phyloP scores from a whole-genome alignment of 176 grass and related monocot species.

The Carex myosuroides region DNA sequence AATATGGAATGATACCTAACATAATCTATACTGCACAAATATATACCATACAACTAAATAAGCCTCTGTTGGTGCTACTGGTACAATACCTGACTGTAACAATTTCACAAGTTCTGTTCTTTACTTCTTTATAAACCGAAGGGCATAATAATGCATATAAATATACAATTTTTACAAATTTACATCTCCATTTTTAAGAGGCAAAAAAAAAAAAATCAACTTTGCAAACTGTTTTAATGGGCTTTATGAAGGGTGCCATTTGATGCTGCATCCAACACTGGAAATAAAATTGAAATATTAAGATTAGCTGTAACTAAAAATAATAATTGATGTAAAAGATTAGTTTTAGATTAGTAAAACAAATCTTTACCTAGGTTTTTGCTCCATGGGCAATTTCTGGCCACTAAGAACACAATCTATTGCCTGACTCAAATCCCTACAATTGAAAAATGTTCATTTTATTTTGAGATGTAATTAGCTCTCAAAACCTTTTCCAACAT shows the following conservation, averaged over 20 bases:
- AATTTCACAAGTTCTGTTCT: background rate
- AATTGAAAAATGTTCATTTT: background rate
- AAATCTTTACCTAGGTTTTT: conserved; percentile 46
- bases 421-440: conserved; percentile 69
- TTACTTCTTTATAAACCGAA: background rate
- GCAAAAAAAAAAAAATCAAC: background rate
- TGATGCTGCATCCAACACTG: conserved; percentile 95
- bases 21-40: background rate
- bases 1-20: background rate
- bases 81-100: background rate
- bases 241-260: conserved; percentile 64
- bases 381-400: conserved; percentile 37
- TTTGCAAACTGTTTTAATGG: background rate
- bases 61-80: background rate
- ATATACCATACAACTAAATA: background rate
- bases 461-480: background rate
- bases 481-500: background rate
- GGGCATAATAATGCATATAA: background rate
- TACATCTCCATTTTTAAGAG: background rate
- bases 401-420: conserved; percentile 84
- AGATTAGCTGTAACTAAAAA: background rate
- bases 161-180: background rate
- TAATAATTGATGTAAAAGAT: background rate
- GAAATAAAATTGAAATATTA: background rate
- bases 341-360: background rate